A percentile compares a stretch with the other conserved stretches of the same genome.
phyloP scores from a whole-genome alignment of 345 rosid species.

The Turnera subulata region DNA sequence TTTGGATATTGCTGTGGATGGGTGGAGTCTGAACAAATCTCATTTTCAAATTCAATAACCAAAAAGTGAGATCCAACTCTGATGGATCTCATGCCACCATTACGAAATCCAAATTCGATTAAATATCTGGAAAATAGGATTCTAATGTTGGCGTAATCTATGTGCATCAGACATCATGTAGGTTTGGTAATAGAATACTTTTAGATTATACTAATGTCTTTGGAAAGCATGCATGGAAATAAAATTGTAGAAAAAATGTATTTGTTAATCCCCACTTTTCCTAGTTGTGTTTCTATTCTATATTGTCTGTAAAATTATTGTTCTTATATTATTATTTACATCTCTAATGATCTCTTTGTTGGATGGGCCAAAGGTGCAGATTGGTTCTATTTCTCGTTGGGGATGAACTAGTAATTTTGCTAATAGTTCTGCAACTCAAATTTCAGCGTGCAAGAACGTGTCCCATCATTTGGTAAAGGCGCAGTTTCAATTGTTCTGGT shows the following conservation, averaged over 20 bases:
- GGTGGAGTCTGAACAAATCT: too few species aligned
- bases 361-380: constrained; percentile 24
- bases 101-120: too few species aligned
- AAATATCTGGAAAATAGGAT: too few species aligned
- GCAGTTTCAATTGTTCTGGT: constrained; percentile 3
- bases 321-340: background rate
- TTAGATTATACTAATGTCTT: too few species aligned
- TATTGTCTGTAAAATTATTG: background rate
- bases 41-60: too few species aligned
- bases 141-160: background rate
- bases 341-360: background rate
- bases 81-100: too few species aligned
- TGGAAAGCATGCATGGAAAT: background rate
- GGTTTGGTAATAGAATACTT: too few species aligned
- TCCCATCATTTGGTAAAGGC: constrained; percentile 13
- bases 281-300: background rate
- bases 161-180: too few species aligned
- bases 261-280: background rate
- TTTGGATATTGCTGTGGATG: too few species aligned
- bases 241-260: background rate
- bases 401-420: background rate
- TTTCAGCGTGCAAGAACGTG: background rate
- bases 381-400: constrained; percentile 10
- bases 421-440: constrained; percentile 4
- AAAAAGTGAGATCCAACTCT: too few species aligned